Percentiles rank a stretch among this genome's conserved stretches.
These are phyloP conservation scores for Aphanoascus verrucosus DNA, from an alignment of 2,329 filamentous ascomycete genomes.

Conservation along the genomic window DNA sequence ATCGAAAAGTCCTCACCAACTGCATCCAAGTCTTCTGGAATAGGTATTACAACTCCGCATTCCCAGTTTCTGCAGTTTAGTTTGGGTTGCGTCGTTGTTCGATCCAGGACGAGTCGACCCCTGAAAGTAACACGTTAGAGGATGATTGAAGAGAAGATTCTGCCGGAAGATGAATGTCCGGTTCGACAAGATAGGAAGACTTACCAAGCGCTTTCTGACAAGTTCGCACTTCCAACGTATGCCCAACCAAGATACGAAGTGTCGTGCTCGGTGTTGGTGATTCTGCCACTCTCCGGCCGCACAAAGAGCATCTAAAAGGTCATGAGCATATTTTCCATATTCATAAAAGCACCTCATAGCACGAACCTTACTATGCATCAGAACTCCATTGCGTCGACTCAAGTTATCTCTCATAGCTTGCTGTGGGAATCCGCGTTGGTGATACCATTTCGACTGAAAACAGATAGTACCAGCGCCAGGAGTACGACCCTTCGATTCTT, in stretches of 20 bases:
- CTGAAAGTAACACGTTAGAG: conserved; percentile 32
- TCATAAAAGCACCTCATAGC: not conserved
- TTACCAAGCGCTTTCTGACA: conserved; percentile 88
- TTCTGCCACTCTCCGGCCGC: conserved; percentile 18
- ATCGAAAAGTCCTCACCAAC: not conserved
- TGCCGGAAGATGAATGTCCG: too few species aligned
- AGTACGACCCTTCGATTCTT: conserved; percentile 51
- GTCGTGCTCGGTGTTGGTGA: conserved; percentile 15
- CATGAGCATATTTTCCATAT: not conserved
- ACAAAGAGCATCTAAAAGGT: conserved; percentile 26
- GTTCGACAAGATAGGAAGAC: conserved; percentile 19
- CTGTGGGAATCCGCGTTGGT: conserved; percentile 57
- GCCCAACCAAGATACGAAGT: conserved; percentile 51
- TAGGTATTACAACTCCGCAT: conserved; percentile 67
- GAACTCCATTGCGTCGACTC: conserved; percentile 57
- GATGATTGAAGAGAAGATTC: not conserved
- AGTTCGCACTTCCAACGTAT: conserved; percentile 83
- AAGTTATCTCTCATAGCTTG: conserved; percentile 63
- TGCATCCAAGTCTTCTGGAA: conserved; percentile 27
- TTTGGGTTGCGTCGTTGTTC: conserved; percentile 55
- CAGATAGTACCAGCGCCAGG: conserved; percentile 71
- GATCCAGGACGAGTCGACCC: conserved; percentile 68
- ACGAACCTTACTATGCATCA: conserved; percentile 77
- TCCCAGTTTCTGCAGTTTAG: conserved; percentile 90
- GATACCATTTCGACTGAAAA: conserved; percentile 62